Base-by-base conservation (phyloP, 768 basidiomycete species). In the Xerocomellus chrysenteron region DNA sequence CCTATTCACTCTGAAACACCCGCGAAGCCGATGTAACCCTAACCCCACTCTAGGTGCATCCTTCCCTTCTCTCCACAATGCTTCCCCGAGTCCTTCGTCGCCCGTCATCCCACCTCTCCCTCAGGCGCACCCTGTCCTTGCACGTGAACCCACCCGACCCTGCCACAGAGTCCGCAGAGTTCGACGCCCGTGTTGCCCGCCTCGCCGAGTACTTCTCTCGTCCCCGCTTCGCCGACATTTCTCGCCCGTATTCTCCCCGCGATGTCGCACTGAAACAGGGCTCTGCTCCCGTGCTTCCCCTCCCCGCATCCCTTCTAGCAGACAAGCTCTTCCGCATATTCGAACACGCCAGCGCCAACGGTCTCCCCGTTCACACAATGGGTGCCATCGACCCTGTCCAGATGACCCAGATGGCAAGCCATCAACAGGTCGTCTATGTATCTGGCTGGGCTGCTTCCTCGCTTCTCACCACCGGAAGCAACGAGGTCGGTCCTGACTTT, bases 321-420 rank as follows among this genome's bases (percentile, higher is more conserved):
- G 82, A 93, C 76, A 96, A 96, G 73, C 80, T 98, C n/a, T 90
- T 83, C 69, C 75, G 77, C 13, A 67, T 86, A 10, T 79, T 98
- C 46, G 75, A 78, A 19, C 80, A 82, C 47, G 85, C 87, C 43
- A 82, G 84, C 24, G 80, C 77, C 37, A 81, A 81, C 39, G 81
- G 82, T 32, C 77, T 78, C 60, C 92, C 94, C 0, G 82, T 96
- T 13, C 90, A 92, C 64, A 96, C 94, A 2, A 87, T 95, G 83
- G 94, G 94, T 40, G 93, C 92, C 5, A 88, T 97, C 58, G 95
- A 97, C 69, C 93, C 94, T 0, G 83, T 94, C 14, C 94, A 92
- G 74, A 92, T 94, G 89, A 94, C 92, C 0, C 94, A 97, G 74
- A 92, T 93, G 90, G 94, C 92, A 9, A 76, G 76, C 50, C 82